Evolutionary conservation across 1,139 yeast species (phyloP), one percentile per base, ranked within the genome.

Genomic region (Zygoascus sp.): DNA sequence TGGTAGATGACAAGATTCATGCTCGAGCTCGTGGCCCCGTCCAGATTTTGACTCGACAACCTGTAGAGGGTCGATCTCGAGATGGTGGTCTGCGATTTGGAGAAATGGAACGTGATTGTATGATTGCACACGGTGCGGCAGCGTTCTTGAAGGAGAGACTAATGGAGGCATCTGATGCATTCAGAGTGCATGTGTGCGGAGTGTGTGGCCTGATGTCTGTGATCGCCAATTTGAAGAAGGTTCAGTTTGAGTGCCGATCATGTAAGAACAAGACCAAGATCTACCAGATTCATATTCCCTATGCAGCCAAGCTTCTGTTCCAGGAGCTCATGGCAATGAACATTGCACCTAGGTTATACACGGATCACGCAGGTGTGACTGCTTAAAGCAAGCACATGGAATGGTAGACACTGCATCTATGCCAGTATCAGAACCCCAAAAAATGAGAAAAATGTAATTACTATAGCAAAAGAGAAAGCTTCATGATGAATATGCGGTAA

Each of bases 41-140:
- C 52, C 98, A 92, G 74, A 95, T 92, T 48, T 76, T 92, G 67
- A 92, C 99, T 5, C 84, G 98, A 71, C 99, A 92, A 68, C 99
- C 99, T 7, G 97, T 92, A 50, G 99, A 94, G 70, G 99, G 99
- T 81, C 82, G 98, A 72, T 90, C 97, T 20, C 81, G 98, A 73
- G 98, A 92, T 70, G 99, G 99, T 80, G 99, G 99, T 58, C 76
- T 92, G 67, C 89, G 99, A 71, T 94, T 92, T 79, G 99, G 99
- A 65, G 99, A 92, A 73, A 92, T 92, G 99, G 99, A 92, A 72
- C 88, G 98, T 75, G 98, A 94, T 76, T 92, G 98, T 84, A 92
- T 94, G 96, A 92, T 92, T 76, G 98, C 98, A 3, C 97, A 92
- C 67, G 98, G 98, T 66, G 97, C 97, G 2, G 97, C 98, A 1